These are phyloP conservation scores for Suhomyces bolitotheri DNA, from an alignment of 1,139 yeast species.

Conservation along the genomic window DNA sequence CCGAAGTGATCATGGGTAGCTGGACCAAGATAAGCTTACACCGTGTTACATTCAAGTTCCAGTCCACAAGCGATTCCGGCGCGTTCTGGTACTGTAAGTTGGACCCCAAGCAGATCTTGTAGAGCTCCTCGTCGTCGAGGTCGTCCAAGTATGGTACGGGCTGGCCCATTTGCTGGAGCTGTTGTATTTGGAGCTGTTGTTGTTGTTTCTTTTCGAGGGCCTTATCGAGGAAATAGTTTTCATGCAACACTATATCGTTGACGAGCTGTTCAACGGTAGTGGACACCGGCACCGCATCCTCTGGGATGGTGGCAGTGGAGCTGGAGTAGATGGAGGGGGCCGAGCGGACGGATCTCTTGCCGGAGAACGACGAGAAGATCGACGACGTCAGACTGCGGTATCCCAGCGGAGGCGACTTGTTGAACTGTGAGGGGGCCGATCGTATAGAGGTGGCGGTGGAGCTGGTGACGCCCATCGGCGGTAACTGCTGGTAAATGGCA, in stretches of 20 bases:
- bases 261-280: constrained; percentile 49
- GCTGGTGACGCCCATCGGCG: constrained; percentile 29
- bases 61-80: constrained; percentile 45
- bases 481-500: constrained; percentile 49
- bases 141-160: constrained; percentile 13
- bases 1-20: constrained; percentile 41
- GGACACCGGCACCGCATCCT: constrained; percentile 45
- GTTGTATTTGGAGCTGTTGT: constrained; percentile 11
- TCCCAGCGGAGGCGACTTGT: constrained; percentile 12
- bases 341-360: constrained; percentile 42
- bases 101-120: constrained; percentile 45
- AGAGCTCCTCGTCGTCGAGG: constrained; percentile 31
- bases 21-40: constrained; percentile 43
- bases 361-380: constrained; percentile 31
- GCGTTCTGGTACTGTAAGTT: constrained; percentile 42
- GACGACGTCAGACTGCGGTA: constrained; percentile 34
- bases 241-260: constrained; percentile 46
- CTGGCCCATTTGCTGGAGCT: constrained; percentile 12
- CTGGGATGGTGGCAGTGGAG: constrained; percentile 50
- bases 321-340: constrained; percentile 47
- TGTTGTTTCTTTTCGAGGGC: constrained; percentile 11
- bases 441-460: constrained; percentile 24
- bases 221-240: constrained; percentile 29
- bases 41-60: constrained; percentile 50
- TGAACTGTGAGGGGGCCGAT: constrained; percentile 16